Evolutionary conservation across 768 basidiomycete genomes (phyloP), one percentile per base, ranked within the genome.

Genomic region (Phylloporus scabripes): DNA sequence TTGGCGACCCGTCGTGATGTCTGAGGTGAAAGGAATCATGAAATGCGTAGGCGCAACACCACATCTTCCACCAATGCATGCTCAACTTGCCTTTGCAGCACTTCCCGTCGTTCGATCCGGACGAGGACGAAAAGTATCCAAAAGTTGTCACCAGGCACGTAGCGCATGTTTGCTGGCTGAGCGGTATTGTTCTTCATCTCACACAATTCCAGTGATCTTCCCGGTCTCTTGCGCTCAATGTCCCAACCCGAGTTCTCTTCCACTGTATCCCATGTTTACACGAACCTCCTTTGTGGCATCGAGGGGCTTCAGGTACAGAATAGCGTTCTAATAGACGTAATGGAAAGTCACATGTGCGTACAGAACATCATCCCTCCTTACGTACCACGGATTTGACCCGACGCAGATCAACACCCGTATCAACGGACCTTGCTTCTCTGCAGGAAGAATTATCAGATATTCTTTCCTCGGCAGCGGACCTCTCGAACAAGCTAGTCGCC

Each of bases 401-500:
- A 15, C 42, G 2, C 29, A 81, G 78, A 47, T 64, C 70, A 23
- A 66, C 71, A 39, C 61, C 63, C 42, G 55, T 63, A n/a, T 64
- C 72, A 3, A 64, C 66, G 23, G 74, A 79, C 34, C 62, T 76
- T 46, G 58, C 74, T 28, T 70, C 73, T 18, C 55, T 82, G 28
- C 76, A 78, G 48, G 81, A 83, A 51, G 90, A 93, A 45, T 68
- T 93, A 9, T 63, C 74, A 7, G 92, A 94, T 55, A 81, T 88
- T 38, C 71, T 96, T 32, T 79, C 83, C 2, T 83, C 90, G 0
- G 79, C 85, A 1, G 81, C 90, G 18, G 95, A 97, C 60, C 78
- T 95, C 4, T 83, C 90, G 8, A 92, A 96, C 65, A 79, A 83
- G 8, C 80, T 89, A 23, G 81, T 81, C 1, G 86, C 92, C 17